Evolutionary conservation across 2,329 filamentous ascomycete genomes (phyloP).

Genomic region (Zasmidium angulare): DNA sequence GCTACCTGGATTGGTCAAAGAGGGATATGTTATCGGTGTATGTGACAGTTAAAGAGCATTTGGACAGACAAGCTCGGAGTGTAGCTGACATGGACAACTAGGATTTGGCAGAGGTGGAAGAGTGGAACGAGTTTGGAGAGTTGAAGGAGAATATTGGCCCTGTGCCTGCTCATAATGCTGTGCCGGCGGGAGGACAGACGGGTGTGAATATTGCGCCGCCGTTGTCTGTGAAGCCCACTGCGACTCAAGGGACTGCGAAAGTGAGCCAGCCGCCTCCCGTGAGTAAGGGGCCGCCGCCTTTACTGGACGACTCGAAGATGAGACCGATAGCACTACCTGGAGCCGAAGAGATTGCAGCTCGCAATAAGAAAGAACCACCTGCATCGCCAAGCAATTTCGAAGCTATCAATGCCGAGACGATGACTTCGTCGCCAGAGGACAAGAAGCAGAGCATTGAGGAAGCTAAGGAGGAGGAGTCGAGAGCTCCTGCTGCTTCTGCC

Average conservation of each 20-base stretch:
- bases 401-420: conserved; percentile 26
- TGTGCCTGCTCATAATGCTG: conserved; percentile 42
- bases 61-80: background rate
- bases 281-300: conserved; percentile 26
- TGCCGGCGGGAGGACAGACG: conserved; percentile 27
- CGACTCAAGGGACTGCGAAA: conserved; percentile 19
- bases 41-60: conserved; percentile 40
- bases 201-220: conserved; percentile 30
- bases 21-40: conserved; percentile 81
- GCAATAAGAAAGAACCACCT: conserved; percentile 10
- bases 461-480: conserved; percentile 19
- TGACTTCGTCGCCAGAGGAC: conserved; percentile 25
- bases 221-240: conserved; percentile 16
- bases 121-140: conserved; percentile 99
- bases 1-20: conserved; percentile 84
- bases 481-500: conserved; percentile 8
- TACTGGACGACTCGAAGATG: conserved; percentile 22
- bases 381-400: conserved; percentile 10
- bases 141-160: conserved; percentile 76
- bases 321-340: conserved; percentile 30
- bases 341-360: conserved; percentile 34
- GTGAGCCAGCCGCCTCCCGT: conserved; percentile 14
- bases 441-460: conserved; percentile 28
- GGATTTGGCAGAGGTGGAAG: conserved; percentile 92
- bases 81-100: conserved; percentile 39